Base-by-base conservation (phyloP, 2,329 filamentous ascomycete species). In the Penicillium sp. region DNA sequence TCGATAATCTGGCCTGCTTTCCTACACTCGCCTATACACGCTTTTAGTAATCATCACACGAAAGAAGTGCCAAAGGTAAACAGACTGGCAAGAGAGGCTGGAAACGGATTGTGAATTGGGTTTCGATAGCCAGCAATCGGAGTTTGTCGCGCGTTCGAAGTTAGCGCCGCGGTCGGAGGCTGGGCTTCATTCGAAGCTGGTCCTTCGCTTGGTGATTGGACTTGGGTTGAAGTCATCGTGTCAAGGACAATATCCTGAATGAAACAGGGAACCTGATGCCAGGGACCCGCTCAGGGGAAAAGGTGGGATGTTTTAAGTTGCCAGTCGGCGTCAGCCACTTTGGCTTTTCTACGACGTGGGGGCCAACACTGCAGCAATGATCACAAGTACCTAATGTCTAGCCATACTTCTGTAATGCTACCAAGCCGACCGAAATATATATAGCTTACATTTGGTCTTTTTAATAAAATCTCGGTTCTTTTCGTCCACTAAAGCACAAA, bases 1-100 rank as follows among this genome's bases (percentile, higher is more conserved):
- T 90, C 86, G 67, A 99, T 86, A 72, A 98, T 97, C 82, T 94
- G 95, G 72, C 89, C 90, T 73, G 92, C 94, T 79, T 98, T 98
- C 77, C 90, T 93, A 81, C 94, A 97, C 81, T 98, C 94, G 81
- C 91, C 93, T 96, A 77, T 61, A 45, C 48, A 25, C 25, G 25
- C 48, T 55, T 67, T 75, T 59, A 50, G 48, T 37, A 2, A 31
- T n/a, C 0, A 17, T 4, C 35, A 5, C 17, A 17, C 25, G 71
- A 71, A 64, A 57, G 14, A 31, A 8, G 42, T 14, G 22, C 25
- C 10, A 22, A 41, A 57, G 53, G 45, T 31, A 22, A 34, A 75
- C 76, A 55, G 66, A 79, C 78, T 79, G 63, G 72, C 72, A 66
- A 81, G 71, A 35, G 78, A 81, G 42, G 78, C 73, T 57, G 79